Conservation (phyloP, 2,329 filamentous ascomycete species). For the Fusarium subtropicale region DNA sequence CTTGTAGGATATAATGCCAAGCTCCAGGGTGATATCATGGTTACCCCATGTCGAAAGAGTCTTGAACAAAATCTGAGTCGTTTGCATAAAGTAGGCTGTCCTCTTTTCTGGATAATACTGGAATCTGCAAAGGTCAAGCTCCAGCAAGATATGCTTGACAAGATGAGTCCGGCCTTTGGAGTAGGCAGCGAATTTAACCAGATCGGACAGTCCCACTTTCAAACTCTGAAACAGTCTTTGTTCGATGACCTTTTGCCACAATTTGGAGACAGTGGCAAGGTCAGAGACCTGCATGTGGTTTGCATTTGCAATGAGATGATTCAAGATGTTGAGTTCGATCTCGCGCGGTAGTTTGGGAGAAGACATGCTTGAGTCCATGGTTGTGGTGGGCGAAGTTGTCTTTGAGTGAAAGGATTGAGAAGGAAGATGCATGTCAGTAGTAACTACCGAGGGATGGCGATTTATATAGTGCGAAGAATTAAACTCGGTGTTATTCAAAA, state of each 20-base stretch:
- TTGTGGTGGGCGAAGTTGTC: neutral
- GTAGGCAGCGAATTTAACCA: neutral
- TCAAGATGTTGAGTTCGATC: neutral
- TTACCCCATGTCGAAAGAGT: neutral
- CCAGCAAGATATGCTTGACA: neutral
- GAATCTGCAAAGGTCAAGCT: neutral
- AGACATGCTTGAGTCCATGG: neutral
- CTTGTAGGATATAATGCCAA: neutral
- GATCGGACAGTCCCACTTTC: accelerated
- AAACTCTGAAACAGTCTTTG: neutral
- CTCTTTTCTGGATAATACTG: no score
- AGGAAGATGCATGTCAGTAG: no score
- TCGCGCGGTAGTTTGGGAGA: neutral
- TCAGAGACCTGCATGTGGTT: neutral
- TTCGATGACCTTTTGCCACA: neutral
- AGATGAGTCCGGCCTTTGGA: neutral
- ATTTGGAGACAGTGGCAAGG: neutral
- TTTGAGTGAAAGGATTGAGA: neutral
- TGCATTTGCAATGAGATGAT: neutral
- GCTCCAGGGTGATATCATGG: neutral
- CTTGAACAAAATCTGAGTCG: neutral
- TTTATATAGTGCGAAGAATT: no score
- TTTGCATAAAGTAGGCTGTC: neutral
- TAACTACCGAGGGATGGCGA: accelerated
- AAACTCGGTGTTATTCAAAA: no score